Evolutionary conservation across 2,329 filamentous ascomycete genomes (phyloP), one percentile per base, ranked within the genome.

Genomic region (Pseudonectria foliicola): DNA sequence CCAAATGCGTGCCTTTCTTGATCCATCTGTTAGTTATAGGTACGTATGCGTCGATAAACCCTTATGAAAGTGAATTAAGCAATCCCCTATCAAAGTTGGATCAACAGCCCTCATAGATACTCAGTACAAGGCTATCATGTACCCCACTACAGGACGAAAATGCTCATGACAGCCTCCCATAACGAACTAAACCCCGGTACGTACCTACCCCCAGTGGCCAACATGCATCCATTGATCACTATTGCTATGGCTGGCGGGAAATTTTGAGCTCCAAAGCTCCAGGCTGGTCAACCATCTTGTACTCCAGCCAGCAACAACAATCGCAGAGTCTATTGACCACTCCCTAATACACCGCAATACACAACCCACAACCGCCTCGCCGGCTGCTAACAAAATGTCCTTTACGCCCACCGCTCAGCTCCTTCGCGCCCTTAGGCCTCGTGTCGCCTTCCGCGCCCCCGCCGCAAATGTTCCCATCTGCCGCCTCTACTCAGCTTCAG

Each of bases 401-500:
- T 35, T 37, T 27, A 54, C 48, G 31, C 42, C 50, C 10, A 49
- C 40, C 14, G 45, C 39, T 25, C 43, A 46, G 24, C 27, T 55
- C 13, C 35, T 55, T 25, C 36, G 53, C 31, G 32, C 40, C 13
- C 37, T 45, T 16, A 46, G 44, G 16, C 34, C 46, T 27, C 28
- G 33, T 33, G 23, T 21, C 15, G 21, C 44, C 13, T 28, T 40
- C 27, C 40, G 43, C 29, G 39, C 40, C 21, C 35, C 50, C 21
- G 33, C 27, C 33, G 40, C 23, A 39, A 40, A 40, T 15, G n/a
- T 36, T 36, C 29, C 35, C 10, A 16, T 38, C 40, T 42, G 44
- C 31, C 54, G 53, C 31, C 46, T 51, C 45, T 61, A 60, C 49
- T 61, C 60, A 31, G 51, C 55, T 25, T 38, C 43, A 40, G 44